These are phyloP conservation scores for Stenocarpella maydis DNA, from an alignment of 2,329 filamentous ascomycete species.

Conservation along the genomic window DNA sequence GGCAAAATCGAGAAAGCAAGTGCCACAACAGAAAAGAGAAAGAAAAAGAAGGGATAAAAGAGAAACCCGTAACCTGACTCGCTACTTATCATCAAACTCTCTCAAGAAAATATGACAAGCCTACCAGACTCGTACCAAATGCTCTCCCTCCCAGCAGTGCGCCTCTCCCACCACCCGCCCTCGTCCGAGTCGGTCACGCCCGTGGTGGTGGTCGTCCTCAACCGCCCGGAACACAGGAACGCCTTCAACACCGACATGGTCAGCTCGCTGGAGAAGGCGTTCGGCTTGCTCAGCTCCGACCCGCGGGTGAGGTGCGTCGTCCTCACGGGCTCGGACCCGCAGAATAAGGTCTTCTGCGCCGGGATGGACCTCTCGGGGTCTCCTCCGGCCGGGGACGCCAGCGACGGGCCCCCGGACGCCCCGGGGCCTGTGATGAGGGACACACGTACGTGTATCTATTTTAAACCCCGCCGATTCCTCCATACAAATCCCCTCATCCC, in stretches of 20 bases:
- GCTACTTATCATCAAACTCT: too few relatives aligned
- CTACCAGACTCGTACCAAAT: slow-evolving; percentile 51
- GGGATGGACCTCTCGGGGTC: slow-evolving; percentile 62
- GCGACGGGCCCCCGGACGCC: slow-evolving; percentile 40
- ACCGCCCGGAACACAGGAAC: slow-evolving; percentile 71
- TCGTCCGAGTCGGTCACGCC: slow-evolving; percentile 64
- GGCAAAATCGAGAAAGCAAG: background rate
- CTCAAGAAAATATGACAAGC: slow-evolving; percentile 17
- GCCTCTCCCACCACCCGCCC: slow-evolving; percentile 57
- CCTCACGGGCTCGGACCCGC: slow-evolving; percentile 59
- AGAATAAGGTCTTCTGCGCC: slow-evolving; percentile 63
- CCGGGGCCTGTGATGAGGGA: slow-evolving; percentile 38
- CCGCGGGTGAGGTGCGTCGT: slow-evolving; percentile 63
- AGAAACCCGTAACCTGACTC: too few relatives aligned
- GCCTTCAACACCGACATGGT: slow-evolving; percentile 74
- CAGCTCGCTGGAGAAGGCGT: slow-evolving; percentile 64
- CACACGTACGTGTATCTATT: slow-evolving; percentile 35
- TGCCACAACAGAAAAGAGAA: too few relatives aligned
- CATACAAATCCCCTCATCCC: too few relatives aligned
- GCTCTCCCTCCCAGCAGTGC: slow-evolving; percentile 53
- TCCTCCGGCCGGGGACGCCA: slow-evolving; percentile 39
- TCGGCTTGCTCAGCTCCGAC: slow-evolving; percentile 59
- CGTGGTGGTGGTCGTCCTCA: slow-evolving; percentile 69
- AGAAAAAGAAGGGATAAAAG: too few relatives aligned
- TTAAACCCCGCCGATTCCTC: too few relatives aligned